Conservation (phyloP, 306 rosid genomes). For the Fagus sylvatica region DNA sequence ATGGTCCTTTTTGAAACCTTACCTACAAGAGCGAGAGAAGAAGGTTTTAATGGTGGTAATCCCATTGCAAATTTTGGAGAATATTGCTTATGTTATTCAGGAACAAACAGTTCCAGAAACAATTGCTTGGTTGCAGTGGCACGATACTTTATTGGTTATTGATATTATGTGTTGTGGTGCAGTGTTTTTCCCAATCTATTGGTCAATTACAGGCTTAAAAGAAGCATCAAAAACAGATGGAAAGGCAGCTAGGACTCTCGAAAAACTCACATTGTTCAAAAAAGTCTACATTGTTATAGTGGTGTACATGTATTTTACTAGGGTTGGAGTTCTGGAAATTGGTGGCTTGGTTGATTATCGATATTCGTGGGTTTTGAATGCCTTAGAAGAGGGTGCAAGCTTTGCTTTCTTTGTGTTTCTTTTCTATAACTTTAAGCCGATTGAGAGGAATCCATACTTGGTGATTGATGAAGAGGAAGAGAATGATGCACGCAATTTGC, state of each 20-base stretch:
- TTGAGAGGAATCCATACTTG: constrained; percentile 11
- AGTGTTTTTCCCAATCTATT: constrained; percentile 16
- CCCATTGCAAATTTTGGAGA: constrained; percentile 21
- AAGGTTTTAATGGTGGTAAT: constrained; percentile 16
- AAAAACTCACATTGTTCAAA: constrained; percentile 7
- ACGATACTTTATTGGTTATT: constrained; percentile 1
- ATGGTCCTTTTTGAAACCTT: constrained; percentile 20
- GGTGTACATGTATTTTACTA: constrained; percentile 19
- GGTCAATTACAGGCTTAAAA: constrained; percentile 6
- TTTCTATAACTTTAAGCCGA: constrained; percentile 10
- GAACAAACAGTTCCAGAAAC: constrained; percentile 4
- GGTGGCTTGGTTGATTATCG: background rate
- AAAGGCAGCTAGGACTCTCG: constrained; percentile 10
- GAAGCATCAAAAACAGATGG: constrained; percentile 22
- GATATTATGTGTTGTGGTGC: constrained; percentile 18
- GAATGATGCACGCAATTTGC: background rate
- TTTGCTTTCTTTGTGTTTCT: constrained; percentile 5
- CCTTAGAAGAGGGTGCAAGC: constrained; percentile 13
- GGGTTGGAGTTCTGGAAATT: background rate
- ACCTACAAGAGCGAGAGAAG: constrained; percentile 20
- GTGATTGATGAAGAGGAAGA: constrained; percentile 6
- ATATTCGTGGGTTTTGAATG: constrained; percentile 4
- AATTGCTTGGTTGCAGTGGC: constrained; percentile 10
- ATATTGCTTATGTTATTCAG: background rate
- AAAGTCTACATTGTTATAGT: constrained; percentile 12